phyloP scores from a whole-genome alignment of 768 basidiomycete genomes.

The Mrakia blollopis region DNA sequence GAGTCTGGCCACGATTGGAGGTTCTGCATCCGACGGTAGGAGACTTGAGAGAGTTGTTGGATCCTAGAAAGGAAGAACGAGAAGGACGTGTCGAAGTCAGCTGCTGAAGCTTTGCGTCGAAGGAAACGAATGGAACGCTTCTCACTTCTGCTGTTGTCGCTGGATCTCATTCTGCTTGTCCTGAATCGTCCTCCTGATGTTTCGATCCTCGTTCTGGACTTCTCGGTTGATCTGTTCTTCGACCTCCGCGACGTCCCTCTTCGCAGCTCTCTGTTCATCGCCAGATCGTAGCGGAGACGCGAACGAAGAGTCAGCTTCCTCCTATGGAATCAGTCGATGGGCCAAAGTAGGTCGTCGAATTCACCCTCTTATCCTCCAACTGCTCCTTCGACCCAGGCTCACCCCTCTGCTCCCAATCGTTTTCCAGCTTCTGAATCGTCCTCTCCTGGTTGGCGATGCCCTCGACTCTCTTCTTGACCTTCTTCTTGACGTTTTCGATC shows the following conservation, averaged over 20 bases:
- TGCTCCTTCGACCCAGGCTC: background rate
- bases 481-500: background rate
- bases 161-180: background rate
- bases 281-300: background rate
- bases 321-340: too few relatives aligned
- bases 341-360: too few relatives aligned
- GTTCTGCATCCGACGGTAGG: too few relatives aligned
- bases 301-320: background rate
- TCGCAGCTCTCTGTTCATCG: background rate
- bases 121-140: too few relatives aligned
- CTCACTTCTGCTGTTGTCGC: conserved; percentile 1
- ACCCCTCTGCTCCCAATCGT: background rate
- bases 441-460: background rate
- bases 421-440: background rate
- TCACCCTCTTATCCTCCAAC: background rate
- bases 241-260: background rate
- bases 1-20: too few relatives aligned
- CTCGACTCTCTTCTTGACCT: background rate
- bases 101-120: too few relatives aligned
- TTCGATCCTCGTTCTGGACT: background rate
- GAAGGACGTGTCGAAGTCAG: too few relatives aligned
- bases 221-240: conserved; percentile 10
- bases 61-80: too few relatives aligned
- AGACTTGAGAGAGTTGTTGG: too few relatives aligned
- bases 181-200: conserved; percentile 9